Base-by-base conservation (phyloP, 768 basidiomycete genomes). In the Trametes elegans region DNA sequence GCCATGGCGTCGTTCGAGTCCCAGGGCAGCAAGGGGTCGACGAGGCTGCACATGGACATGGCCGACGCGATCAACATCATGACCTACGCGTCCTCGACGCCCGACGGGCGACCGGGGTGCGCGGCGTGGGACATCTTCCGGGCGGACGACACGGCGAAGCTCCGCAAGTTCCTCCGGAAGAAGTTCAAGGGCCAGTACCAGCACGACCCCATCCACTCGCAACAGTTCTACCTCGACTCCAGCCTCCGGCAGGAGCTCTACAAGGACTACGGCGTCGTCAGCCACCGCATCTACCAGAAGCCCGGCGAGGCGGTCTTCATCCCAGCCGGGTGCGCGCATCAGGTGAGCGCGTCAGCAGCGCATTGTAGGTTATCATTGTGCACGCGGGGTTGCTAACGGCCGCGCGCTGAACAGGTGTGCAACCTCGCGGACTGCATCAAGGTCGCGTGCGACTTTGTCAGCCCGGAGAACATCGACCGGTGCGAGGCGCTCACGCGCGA, bases 391-490 rank as follows among this genome's bases (percentile, higher is more conserved):
- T 36, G 45, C 45, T 53, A 40, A 49, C 41, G 31, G n/a, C 49
- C 43, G 26, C 34, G 35, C 26, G 35, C 35, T 23, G 16, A 24
- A 19, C 36, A 96, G 85, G 94, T 97, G 8, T 88, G 89, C 62
- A 97, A 98, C 68, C 73, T 94, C 46, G 80, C 92, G n/a, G 93
- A 97, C 70, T 95, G 91, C 65, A 85, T 98, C 74, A 98, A 98
- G 73, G 91, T 97, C 47, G 94, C 95, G 26, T 80, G 88, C 64
- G 95, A 98, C 71, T 98, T 93, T 70, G 93, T 97, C 60, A 91
- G 88, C 76, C 88, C 93, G 38, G 91, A 97, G 74, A 97, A 96
- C 67, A 85, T 98, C 34, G 75, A 73, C 43, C 82, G 92, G 29
- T 98, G 95, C 70, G 90, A 90, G 70, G 77, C 78, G 68, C 78